Evolutionary conservation across 2,329 filamentous ascomycete species (phyloP), one percentile per base, ranked within the genome.

Genomic region (Lizonia empirigonia): DNA sequence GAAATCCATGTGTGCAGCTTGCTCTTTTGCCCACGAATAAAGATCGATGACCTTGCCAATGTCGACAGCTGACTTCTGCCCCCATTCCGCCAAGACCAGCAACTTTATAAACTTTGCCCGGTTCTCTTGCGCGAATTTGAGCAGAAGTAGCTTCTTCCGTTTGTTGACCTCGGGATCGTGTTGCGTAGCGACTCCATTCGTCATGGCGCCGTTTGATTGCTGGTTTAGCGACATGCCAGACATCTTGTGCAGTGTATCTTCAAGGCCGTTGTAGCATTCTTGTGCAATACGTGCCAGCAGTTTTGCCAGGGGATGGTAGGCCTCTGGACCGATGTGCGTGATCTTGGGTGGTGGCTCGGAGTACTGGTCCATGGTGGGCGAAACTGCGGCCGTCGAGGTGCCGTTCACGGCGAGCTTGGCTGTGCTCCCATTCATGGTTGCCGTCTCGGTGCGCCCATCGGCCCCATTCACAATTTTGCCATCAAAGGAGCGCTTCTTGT

Each of bases 41-140:
- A 99, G 77, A 67, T 97, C 92, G 59, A 97, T 95, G 54, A 97
- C 81, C 72, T 88, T 91, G 76, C 88, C 89, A 62, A 97, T 89
- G 62, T 89, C 85, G 30, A 85, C 81, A 26, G 88, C 56, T 15
- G 66, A 63, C 39, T 68, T 71, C 85, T 70, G 89, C 87, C 66
- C 89, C 94, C 94, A 99, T 74, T 94, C 88, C 1, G 89, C 86
- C 37, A 99, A 86, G 18, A 99, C 91, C 16, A 97, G 80, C 7
- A 92, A 84, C 76, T 99, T 97, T 71, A 96, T 90, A 80, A 95
- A 97, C 76, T 90, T 91, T 23, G 87, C 85, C 67, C 96, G 87
- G 65, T 88, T 85, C 18, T 85, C 83, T 69, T 93, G 87, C 7
- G 89, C 85, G 75, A 94, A 96, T 34, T 89, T 84, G 52, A 96